phyloP scores from a whole-genome alignment of 495 filamentous ascomycete species.

The Pseudotulostoma volvatum region DNA sequence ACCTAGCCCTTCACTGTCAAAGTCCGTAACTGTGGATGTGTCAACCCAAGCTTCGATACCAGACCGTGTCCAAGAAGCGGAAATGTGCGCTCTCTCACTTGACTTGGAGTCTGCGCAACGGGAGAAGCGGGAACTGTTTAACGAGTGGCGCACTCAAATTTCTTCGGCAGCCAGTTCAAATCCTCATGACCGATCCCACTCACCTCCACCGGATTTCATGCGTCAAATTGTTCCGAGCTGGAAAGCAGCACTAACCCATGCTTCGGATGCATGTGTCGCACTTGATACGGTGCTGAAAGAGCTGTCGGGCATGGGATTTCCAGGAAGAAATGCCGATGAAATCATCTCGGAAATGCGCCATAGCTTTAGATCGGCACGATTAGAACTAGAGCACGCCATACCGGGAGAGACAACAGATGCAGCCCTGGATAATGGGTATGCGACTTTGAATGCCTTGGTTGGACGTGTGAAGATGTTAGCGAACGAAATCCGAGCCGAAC shows the following conservation, averaged over 20 bases:
- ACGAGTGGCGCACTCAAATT: constrained; percentile 22
- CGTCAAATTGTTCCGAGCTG: constrained; percentile 19
- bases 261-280: constrained; percentile 20
- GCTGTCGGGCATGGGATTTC: constrained; percentile 39
- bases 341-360: constrained; percentile 33
- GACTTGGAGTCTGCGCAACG: constrained; percentile 24
- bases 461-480: constrained; percentile 23
- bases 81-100: constrained; percentile 11
- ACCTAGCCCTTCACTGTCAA: constrained; percentile 8
- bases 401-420: constrained; percentile 43
- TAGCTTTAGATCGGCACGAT: constrained; percentile 46
- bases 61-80: constrained; percentile 4
- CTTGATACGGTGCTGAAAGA: constrained; percentile 25
- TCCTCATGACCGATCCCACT: constrained; percentile 15
- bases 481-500: constrained; percentile 19
- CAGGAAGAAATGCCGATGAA: constrained; percentile 28
- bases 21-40: constrained; percentile 4
- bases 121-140: constrained; percentile 25
- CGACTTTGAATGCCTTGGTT: constrained; percentile 22
- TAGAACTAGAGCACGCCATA: constrained; percentile 48
- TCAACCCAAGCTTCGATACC: constrained; percentile 8
- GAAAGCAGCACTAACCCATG: constrained; percentile 19
- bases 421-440: constrained; percentile 18
- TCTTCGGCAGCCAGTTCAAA: background rate
- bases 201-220: constrained; percentile 25